Percentiles rank a stretch among this genome's conserved stretches.
Evolutionary conservation across 1,284 basidiomycete genomes (phyloP).

Genomic region (Microbotryum violaceum): DNA sequence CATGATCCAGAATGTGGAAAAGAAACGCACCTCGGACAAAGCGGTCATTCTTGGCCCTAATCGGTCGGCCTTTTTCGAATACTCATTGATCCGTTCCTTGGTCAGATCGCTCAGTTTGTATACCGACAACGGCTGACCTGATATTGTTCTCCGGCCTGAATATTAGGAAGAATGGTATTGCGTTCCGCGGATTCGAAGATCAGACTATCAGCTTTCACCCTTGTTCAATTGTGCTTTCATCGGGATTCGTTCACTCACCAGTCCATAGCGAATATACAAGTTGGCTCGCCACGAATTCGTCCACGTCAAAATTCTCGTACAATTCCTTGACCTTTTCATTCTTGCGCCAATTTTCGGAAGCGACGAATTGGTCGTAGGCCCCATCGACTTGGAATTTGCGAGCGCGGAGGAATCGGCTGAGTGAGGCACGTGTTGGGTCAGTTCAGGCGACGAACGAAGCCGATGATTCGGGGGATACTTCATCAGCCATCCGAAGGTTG

Average conservation of each 20-base stretch:
- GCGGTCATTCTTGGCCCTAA: conserved; percentile 63
- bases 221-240: conserved; percentile 47
- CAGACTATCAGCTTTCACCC: conserved; percentile 43
- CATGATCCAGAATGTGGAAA: neutral
- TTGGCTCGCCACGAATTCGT: conserved; percentile 48
- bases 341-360: conserved; percentile 57
- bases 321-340: conserved; percentile 54
- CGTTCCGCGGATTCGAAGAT: neutral
- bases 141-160: conserved; percentile 41
- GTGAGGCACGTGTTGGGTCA: too few relatives aligned
- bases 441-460: too few relatives aligned
- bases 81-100: conserved; percentile 51
- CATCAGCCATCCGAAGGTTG: too few relatives aligned
- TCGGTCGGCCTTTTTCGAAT: conserved; percentile 52
- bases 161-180: too few relatives aligned
- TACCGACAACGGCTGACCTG: conserved; percentile 63
- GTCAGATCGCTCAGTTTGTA: conserved; percentile 55
- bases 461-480: too few relatives aligned
- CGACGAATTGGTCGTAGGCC: conserved; percentile 61
- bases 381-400: conserved; percentile 55
- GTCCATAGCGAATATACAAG: too few relatives aligned
- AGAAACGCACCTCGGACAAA: conserved; percentile 10
- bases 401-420: conserved; percentile 66
- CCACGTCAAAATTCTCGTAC: conserved; percentile 52
- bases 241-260: too few relatives aligned